A percentile compares a stretch with the other conserved stretches of the same genome.
Evolutionary conservation across 495 filamentous ascomycete species (phyloP).

Genomic region (Aspergillus ostianus): DNA sequence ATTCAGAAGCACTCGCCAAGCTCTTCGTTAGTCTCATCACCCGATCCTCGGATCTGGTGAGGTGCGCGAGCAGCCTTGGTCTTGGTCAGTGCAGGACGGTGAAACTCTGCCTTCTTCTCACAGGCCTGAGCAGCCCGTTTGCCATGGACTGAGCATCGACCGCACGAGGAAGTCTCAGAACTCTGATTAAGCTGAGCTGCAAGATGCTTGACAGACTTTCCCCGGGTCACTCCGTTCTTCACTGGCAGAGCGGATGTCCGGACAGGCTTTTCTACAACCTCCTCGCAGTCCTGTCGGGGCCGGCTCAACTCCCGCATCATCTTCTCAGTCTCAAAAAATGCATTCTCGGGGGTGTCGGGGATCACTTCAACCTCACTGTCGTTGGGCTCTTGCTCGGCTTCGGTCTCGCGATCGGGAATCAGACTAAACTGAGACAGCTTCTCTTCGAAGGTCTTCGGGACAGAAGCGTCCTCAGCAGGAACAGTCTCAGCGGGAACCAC

Average conservation of each 20-base stretch:
- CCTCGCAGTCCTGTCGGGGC: no score
- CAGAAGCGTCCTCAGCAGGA: no score
- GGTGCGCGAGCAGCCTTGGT: background rate
- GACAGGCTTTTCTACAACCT: background rate
- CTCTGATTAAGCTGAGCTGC: no score
- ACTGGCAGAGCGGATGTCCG: no score
- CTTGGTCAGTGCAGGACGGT: background rate
- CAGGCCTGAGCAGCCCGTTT: no score
- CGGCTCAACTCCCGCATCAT: background rate
- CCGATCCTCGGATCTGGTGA: background rate
- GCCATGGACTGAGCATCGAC: no score
- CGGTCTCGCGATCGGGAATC: background rate
- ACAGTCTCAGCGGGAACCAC: no score
- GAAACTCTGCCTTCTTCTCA: background rate
- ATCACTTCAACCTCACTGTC: background rate
- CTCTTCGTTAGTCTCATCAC: background rate
- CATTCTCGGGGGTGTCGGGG: background rate
- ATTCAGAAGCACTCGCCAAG: background rate
- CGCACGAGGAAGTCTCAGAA: no score
- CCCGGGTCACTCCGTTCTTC: no score
- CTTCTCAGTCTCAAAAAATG: background rate
- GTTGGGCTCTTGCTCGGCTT: background rate
- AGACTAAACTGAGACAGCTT: background rate
- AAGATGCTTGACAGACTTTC: no score
- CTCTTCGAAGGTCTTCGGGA: background rate